These are phyloP conservation scores for Zarea fungicola DNA, from an alignment of 2,329 filamentous ascomycete genomes.

Conservation along the genomic window DNA sequence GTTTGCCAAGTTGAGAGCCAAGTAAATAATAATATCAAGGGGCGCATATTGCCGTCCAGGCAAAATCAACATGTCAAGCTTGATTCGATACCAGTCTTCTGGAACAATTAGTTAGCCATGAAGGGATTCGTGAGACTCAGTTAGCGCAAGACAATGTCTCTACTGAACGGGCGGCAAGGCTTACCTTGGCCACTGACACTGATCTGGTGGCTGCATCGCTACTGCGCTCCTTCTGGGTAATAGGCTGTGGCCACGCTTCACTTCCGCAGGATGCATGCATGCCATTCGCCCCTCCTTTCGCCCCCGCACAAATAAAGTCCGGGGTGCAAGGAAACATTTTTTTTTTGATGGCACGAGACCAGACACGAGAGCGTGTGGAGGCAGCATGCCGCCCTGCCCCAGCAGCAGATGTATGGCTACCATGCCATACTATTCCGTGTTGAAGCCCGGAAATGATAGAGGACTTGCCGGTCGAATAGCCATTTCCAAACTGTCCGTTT, in stretches of 20 bases:
- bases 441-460: too few relatives aligned
- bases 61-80: too few relatives aligned
- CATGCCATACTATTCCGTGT: too few relatives aligned
- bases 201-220: constrained; percentile 6
- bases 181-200: neutral
- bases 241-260: neutral
- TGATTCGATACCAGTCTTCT: neutral
- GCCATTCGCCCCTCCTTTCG: neutral
- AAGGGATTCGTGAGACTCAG: neutral
- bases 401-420: too few relatives aligned
- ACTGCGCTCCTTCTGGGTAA: neutral
- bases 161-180: neutral
- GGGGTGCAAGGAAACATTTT: constrained; percentile 7
- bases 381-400: too few relatives aligned
- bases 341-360: constrained; percentile 10
- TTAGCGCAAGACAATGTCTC: constrained; percentile 1
- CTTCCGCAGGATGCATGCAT: neutral
- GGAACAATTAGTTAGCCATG: neutral
- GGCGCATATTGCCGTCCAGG: neutral
- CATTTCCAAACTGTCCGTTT: too few relatives aligned
- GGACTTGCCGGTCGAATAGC: too few relatives aligned
- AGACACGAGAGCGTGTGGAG: neutral
- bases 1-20: too few relatives aligned
- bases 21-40: too few relatives aligned
- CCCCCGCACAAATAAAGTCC: constrained; percentile 5